Percentiles rank a stretch among this genome's conserved stretches.
Conservation (phyloP, 441 rosid species). For the Biscutella auriculata region DNA sequence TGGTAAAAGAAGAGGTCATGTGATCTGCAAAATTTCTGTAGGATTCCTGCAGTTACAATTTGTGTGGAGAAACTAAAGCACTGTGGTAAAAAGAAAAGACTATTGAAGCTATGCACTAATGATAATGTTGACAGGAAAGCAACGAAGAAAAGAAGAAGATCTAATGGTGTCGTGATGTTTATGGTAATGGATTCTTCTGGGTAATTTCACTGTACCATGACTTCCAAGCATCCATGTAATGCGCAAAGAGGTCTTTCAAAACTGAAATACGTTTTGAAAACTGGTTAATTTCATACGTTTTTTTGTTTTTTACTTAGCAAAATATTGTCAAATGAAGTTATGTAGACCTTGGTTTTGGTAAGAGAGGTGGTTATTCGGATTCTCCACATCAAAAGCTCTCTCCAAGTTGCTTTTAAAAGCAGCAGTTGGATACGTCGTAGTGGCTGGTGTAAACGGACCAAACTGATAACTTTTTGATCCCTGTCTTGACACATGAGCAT, state of each 20-base stretch:
- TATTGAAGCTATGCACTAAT: neutral
- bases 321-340: neutral
- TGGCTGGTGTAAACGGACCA: conserved; percentile 76
- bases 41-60: conserved; percentile 13
- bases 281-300: neutral
- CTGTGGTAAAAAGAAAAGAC: conserved; percentile 7
- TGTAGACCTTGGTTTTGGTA: conserved; percentile 70
- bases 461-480: conserved; percentile 40
- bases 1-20: neutral
- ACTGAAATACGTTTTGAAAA: conserved; percentile 42
- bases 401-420: conserved; percentile 21
- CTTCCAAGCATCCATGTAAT: conserved; percentile 86
- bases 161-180: conserved; percentile 22
- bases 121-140: no score
- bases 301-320: neutral
- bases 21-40: neutral
- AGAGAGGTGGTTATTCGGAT: conserved; percentile 43
- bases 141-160: neutral
- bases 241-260: conserved; percentile 66
- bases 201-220: conserved; percentile 76
- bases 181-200: conserved; percentile 35
- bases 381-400: conserved; percentile 43
- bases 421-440: conserved; percentile 15
- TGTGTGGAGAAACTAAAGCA: conserved; percentile 12
- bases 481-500: conserved; percentile 28